A percentile compares a stretch with the other conserved stretches of the same genome.
Evolutionary conservation across 257 asterid genomes (phyloP).

Genomic region (Salvia rosmarinus): DNA sequence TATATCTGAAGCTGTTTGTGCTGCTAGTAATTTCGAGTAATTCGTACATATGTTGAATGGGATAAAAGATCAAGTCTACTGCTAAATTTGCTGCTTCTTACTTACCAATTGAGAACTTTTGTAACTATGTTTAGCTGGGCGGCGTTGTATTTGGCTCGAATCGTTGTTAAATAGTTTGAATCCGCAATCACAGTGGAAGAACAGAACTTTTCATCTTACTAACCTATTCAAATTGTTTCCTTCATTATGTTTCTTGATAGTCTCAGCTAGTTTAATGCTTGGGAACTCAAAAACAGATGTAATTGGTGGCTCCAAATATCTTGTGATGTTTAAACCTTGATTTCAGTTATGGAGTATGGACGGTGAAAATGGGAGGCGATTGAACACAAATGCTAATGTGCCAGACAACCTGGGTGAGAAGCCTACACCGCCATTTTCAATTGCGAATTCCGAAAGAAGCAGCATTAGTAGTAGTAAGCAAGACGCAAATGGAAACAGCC

Average conservation of each 20-base stretch:
- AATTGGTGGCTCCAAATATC: not conserved
- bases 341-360: slow-evolving; percentile 47
- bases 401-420: not conserved
- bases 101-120: not conserved
- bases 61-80: not conserved
- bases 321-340: slow-evolving; percentile 9
- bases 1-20: not conserved
- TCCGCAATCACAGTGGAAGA: not conserved
- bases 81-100: not conserved
- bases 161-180: not conserved
- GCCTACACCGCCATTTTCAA: not conserved
- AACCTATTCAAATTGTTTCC: not conserved
- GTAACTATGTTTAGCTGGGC: not conserved
- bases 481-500: slow-evolving; percentile 26
- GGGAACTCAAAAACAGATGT: not conserved
- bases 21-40: not conserved
- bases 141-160: not conserved
- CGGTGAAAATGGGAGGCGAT: slow-evolving; percentile 34
- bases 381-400: slow-evolving; percentile 28
- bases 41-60: not conserved
- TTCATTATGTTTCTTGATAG: not conserved
- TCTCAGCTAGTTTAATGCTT: slow-evolving; percentile 4
- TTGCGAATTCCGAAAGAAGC: slow-evolving; percentile 7
- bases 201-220: not conserved
- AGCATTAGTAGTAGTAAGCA: slow-evolving; percentile 22